A percentile compares a stretch with the other conserved stretches of the same genome.
These are phyloP conservation scores for Hortiboletus campestris DNA, from an alignment of 768 basidiomycete species.

Conservation along the genomic window DNA sequence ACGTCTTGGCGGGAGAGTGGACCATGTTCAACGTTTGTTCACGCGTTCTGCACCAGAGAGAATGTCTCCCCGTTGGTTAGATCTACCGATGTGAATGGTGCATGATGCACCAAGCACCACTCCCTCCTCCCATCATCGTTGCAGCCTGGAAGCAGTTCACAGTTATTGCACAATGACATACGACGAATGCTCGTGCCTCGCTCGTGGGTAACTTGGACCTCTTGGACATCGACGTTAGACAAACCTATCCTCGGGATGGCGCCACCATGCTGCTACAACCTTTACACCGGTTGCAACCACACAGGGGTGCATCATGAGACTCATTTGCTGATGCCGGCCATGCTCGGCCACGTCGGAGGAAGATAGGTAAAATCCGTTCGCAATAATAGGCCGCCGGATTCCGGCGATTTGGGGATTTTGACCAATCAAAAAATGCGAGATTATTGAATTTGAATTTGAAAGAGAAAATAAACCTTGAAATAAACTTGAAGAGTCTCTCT, in stretches of 20 bases:
- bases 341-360: background rate
- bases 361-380: no score
- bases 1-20: background rate
- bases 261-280: slow-evolving; percentile 81
- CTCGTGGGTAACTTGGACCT: slow-evolving; percentile 50
- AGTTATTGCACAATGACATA: slow-evolving; percentile 75
- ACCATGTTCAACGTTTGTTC: slow-evolving; percentile 40
- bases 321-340: no score
- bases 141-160: slow-evolving; percentile 74
- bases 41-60: slow-evolving; percentile 91
- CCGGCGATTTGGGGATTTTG: no score
- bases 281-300: slow-evolving; percentile 96
- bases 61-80: slow-evolving; percentile 99
- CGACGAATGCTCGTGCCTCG: no score
- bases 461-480: no score
- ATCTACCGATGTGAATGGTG: slow-evolving; percentile 89
- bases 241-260: slow-evolving; percentile 52
- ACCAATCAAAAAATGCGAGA: no score
- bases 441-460: no score
- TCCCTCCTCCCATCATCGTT: background rate
- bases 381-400: no score
- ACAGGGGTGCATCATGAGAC: no score
- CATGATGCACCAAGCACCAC: slow-evolving; percentile 45
- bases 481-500: no score
- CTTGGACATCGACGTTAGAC: slow-evolving; percentile 3